Percentiles rank a stretch among this genome's conserved stretches.
Evolutionary conservation across 2,329 filamentous ascomycete genomes (phyloP).

Genomic region (Phialemonium atrogriseum): DNA sequence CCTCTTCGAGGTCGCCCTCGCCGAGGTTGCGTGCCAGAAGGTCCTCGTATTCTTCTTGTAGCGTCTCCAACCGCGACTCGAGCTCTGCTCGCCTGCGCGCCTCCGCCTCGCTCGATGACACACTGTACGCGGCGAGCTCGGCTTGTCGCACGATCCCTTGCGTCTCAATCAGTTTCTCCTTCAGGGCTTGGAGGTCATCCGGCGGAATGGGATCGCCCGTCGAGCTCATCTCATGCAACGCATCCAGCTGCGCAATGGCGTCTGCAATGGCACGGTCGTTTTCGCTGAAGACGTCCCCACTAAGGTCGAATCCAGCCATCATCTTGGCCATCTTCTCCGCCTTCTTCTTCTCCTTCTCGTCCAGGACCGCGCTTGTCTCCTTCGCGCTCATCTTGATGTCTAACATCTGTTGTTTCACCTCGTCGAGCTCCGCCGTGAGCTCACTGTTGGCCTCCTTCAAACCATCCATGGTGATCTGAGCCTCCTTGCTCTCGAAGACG

Average conservation of each 20-base stretch:
- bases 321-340: constrained; percentile 99
- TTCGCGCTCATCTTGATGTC: constrained; percentile 96
- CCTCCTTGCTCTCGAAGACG: constrained; percentile 93
- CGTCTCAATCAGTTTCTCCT: constrained; percentile 73
- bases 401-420: constrained; percentile 90
- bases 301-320: constrained; percentile 98
- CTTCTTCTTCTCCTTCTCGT: constrained; percentile 98
- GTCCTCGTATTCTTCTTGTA: constrained; percentile 79
- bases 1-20: constrained; percentile 71
- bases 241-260: constrained; percentile 76
- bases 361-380: constrained; percentile 79
- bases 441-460: constrained; percentile 94
- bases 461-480: constrained; percentile 94
- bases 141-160: constrained; percentile 90
- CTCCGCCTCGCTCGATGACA: constrained; percentile 54
- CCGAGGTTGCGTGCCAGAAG: constrained; percentile 71
- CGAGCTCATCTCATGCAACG: constrained; percentile 66
- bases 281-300: constrained; percentile 84
- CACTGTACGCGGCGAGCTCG: constrained; percentile 73
- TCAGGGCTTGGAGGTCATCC: constrained; percentile 71
- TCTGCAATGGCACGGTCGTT: constrained; percentile 81
- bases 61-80: constrained; percentile 62
- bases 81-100: constrained; percentile 65
- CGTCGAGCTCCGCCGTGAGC: constrained; percentile 84
- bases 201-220: constrained; percentile 72